Percentiles rank a stretch among this genome's conserved stretches.
phyloP scores from a whole-genome alignment of 2,329 filamentous ascomycete species.

The Aspergillus bombycis region DNA sequence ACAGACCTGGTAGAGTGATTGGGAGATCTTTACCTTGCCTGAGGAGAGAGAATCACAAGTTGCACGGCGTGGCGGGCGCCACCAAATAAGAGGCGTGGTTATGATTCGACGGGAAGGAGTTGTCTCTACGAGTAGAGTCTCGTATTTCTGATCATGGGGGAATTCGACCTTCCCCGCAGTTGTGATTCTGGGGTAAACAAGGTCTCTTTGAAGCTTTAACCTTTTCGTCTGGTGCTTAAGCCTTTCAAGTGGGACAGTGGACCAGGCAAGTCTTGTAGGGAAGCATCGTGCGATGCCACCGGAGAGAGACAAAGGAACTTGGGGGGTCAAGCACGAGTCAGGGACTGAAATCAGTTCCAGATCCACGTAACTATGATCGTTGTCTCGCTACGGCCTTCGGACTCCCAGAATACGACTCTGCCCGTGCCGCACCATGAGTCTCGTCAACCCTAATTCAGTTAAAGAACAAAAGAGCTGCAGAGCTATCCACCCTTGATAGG shows the following conservation, averaged over 20 bases:
- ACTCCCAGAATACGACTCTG: not conserved
- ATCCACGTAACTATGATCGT: not conserved
- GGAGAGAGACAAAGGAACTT: not conserved
- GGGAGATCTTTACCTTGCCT: not conserved
- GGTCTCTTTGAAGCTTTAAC: not conserved
- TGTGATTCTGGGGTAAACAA: not conserved
- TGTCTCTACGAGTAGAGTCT: not conserved
- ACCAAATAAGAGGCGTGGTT: not conserved
- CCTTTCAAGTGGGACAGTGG: not conserved
- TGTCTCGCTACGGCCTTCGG: not conserved
- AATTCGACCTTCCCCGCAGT: not conserved
- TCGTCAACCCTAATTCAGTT: not conserved
- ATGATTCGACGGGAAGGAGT: not conserved
- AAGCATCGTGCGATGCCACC: not conserved
- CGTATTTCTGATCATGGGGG: conserved; percentile 4
- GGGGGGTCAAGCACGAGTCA: not conserved
- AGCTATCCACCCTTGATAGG: not conserved
- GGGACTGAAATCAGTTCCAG: not conserved
- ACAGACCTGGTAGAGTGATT: not conserved
- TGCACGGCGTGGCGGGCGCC: not conserved
- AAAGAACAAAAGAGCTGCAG: not conserved
- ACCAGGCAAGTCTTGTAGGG: not conserved
- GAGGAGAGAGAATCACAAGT: not conserved
- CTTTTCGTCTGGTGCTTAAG: not conserved
- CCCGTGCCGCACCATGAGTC: not conserved